Percentiles rank a stretch among this genome's conserved stretches.
Conservation (phyloP, 495 filamentous ascomycete genomes). For the Aspergillus hancockii region DNA sequence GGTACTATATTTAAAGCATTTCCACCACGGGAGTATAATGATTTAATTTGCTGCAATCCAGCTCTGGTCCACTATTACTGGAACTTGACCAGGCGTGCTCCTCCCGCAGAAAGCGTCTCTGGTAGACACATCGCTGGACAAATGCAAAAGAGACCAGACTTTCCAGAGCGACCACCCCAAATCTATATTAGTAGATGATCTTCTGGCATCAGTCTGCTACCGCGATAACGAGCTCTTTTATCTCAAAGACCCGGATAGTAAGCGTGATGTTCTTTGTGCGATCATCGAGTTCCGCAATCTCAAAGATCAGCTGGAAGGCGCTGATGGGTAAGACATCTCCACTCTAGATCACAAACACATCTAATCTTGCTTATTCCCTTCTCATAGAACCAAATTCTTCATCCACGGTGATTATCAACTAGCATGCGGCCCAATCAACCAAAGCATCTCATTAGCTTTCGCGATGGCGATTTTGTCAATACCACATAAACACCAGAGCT, state of each 20-base stretch:
- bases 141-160: constrained; percentile 19
- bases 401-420: constrained; percentile 35
- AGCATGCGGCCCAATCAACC: constrained; percentile 29
- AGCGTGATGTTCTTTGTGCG: constrained; percentile 29
- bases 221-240: constrained; percentile 34
- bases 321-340: constrained; percentile 25
- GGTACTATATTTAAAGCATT: constrained; percentile 31
- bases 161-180: constrained; percentile 34
- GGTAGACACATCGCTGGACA: constrained; percentile 19
- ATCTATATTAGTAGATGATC: constrained; percentile 21
- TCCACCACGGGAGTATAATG: constrained; percentile 32
- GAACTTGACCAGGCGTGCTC: constrained; percentile 27
- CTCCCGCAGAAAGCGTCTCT: constrained; percentile 26
- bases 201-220: constrained; percentile 33
- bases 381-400: constrained; percentile 33
- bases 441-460: constrained; percentile 32
- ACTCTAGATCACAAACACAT: constrained; percentile 5
- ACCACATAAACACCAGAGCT: constrained; percentile 27
- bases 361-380: constrained; percentile 20
- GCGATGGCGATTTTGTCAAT: constrained; percentile 30
- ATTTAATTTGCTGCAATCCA: constrained; percentile 29
- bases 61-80: constrained; percentile 34
- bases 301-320: constrained; percentile 29
- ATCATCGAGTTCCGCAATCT: constrained; percentile 34
- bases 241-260: constrained; percentile 25